Base-by-base conservation (phyloP, 148 eudicot genomes). In the Dysphania ambrosioides region DNA sequence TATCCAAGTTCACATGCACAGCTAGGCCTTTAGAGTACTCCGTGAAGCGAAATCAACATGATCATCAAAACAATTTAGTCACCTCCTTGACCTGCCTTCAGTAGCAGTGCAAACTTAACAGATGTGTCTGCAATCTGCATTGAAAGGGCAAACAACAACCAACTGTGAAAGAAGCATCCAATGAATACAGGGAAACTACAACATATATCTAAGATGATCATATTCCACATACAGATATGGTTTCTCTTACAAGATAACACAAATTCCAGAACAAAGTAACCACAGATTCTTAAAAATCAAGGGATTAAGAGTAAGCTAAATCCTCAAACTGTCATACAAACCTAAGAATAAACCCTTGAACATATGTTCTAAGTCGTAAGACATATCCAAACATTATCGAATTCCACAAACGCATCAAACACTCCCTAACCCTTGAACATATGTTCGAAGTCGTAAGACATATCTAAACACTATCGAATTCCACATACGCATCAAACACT, bases 111-210 rank as follows among this genome's bases (percentile, higher is more conserved):
- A 72, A 38, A 64, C 44, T 42, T 42, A 71, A 41, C 27, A 73
- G 58, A 40, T 36, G 71, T 63, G n/a, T n/a, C n/a, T n/a, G n/a
- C 71, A 8, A 27, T 44, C 72, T 78, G 70, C 69, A 31, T 41
- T 24, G 10, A 29, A 63, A 64, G 64, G 38, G 44, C 38, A 44
- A 32, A 26, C 1, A 23, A 32, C 31, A 21, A 47, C 26, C 23
- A 30, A 42, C 27, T 29, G 31, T 1, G 16, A 18, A 73, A 7
- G 42, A 61, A 44, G 16, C 36, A 59, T 19, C 19, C 16, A 24
- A 60, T 21, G 5, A 42, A 24, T 26, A 8, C 13, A 19, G 21
- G n/a, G 13, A 72, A 72, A 13, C 29, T 23, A 60, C 30, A 44
- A 19, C 47, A 30, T 32, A 19, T 13, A 1, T 31, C 19, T 15